Evolutionary conservation across 768 basidiomycete genomes (phyloP).

Genomic region (Phaeolepiota aurea): DNA sequence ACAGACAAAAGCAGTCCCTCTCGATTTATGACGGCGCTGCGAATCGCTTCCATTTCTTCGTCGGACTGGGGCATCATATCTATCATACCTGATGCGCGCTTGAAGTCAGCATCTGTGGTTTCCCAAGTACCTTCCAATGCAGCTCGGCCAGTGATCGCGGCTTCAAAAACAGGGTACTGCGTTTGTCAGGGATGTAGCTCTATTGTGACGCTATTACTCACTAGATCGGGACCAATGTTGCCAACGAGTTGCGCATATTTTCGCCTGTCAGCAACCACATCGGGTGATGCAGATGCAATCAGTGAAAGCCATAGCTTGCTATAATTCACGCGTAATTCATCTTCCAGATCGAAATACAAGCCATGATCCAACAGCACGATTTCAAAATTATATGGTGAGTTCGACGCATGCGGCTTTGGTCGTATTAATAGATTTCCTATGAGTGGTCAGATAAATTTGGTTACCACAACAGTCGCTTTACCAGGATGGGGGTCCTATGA

Average conservation of each 20-base stretch:
- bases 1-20: constrained; percentile 83
- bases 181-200: constrained; percentile 2
- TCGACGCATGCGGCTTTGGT: constrained; percentile 49
- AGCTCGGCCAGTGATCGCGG: constrained; percentile 86
- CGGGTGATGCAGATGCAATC: constrained; percentile 61
- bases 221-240: constrained; percentile 82
- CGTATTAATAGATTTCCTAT: constrained; percentile 88
- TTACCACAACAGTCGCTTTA: constrained; percentile 15
- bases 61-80: constrained; percentile 66
- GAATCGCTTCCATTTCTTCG: constrained; percentile 73
- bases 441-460: constrained; percentile 3
- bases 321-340: constrained; percentile 73
- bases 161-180: constrained; percentile 91
- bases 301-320: constrained; percentile 88
- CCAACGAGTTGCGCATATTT: constrained; percentile 90
- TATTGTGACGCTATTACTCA: constrained; percentile 26
- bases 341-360: constrained; percentile 85
- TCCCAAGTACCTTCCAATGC: constrained; percentile 58
- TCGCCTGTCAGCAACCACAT: constrained; percentile 57
- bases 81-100: constrained; percentile 69
- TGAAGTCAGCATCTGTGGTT: constrained; percentile 29
- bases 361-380: constrained; percentile 93
- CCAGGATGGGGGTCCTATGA: constrained; percentile 82
- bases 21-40: constrained; percentile 71
- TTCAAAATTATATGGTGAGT: constrained; percentile 91